phyloP scores from a whole-genome alignment of 1,284 basidiomycete species.

The Trichosporon asahii region DNA sequence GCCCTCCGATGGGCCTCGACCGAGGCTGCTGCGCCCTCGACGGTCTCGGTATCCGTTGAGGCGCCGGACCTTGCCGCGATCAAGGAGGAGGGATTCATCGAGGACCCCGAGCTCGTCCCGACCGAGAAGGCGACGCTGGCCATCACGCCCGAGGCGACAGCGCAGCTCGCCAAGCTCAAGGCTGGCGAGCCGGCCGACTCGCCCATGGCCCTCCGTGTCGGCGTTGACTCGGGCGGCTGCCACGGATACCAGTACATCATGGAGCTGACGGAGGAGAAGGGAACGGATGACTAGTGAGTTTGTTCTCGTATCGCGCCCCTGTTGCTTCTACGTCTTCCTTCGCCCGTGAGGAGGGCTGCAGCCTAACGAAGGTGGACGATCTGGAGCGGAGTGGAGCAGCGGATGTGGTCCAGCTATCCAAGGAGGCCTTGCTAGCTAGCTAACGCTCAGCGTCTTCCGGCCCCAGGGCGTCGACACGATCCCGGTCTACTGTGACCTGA shows the following conservation, averaged over 20 bases:
- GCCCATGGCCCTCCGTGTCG: slow-evolving; percentile 53
- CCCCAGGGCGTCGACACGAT: slow-evolving; percentile 42
- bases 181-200: slow-evolving; percentile 47
- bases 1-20: background rate
- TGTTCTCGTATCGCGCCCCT: too few relatives aligned
- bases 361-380: too few relatives aligned
- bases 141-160: slow-evolving; percentile 45
- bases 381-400: too few relatives aligned
- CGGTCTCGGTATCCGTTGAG: slow-evolving; percentile 27
- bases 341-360: too few relatives aligned
- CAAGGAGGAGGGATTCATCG: slow-evolving; percentile 45
- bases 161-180: slow-evolving; percentile 49
- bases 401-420: too few relatives aligned
- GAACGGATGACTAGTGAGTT: slow-evolving; percentile 56
- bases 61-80: slow-evolving; percentile 44
- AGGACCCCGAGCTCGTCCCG: slow-evolving; percentile 46
- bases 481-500: slow-evolving; percentile 49
- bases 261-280: slow-evolving; percentile 54
- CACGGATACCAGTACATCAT: slow-evolving; percentile 61
- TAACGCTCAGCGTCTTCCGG: slow-evolving; percentile 36
- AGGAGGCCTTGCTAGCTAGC: too few relatives aligned
- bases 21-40: background rate
- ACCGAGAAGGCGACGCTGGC: slow-evolving; percentile 35
- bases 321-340: too few relatives aligned
- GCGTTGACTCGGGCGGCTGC: slow-evolving; percentile 59